Evolutionary conservation across 192 early-diverging fungal species (phyloP).

Genomic region (Pilaira anomala): DNA sequence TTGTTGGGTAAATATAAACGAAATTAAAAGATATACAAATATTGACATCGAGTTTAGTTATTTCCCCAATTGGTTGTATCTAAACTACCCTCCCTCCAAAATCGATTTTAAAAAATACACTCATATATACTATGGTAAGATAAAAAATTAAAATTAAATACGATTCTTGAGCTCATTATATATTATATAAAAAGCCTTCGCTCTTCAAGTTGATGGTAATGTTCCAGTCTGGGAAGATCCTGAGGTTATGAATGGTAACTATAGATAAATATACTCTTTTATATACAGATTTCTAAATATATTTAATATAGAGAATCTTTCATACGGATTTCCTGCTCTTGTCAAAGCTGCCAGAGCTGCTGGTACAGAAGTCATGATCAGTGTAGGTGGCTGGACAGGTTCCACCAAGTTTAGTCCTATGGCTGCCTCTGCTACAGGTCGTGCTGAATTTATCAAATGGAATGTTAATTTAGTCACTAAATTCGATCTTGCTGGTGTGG

Average conservation of each 20-base stretch:
- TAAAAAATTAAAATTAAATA: not conserved
- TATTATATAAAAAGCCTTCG: slow-evolving; percentile 51
- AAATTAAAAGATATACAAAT: not conserved
- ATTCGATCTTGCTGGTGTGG: slow-evolving; percentile 64
- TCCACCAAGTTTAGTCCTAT: slow-evolving; percentile 56
- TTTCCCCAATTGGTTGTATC: slow-evolving; percentile 25
- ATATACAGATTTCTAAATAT: not conserved
- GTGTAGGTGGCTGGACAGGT: slow-evolving; percentile 72
- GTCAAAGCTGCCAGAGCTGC: slow-evolving; percentile 41
- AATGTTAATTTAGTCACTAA: slow-evolving; percentile 47
- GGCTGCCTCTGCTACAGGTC: slow-evolving; percentile 33
- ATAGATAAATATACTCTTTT: too few relatives aligned
- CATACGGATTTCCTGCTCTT: slow-evolving; percentile 40
- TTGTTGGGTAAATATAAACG: slow-evolving; percentile 15
- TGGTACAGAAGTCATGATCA: slow-evolving; percentile 53
- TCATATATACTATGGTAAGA: slow-evolving; percentile 57
- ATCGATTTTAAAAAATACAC: slow-evolving; percentile 57
- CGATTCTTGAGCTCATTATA: not conserved
- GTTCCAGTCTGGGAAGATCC: slow-evolving; percentile 32
- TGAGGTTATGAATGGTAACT: slow-evolving; percentile 14
- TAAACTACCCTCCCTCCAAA: slow-evolving; percentile 8
- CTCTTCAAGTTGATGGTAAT: slow-evolving; percentile 39
- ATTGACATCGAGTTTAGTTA: slow-evolving; percentile 10
- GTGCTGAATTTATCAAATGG: slow-evolving; percentile 47
- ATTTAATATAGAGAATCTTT: slow-evolving; percentile 18